A percentile compares a stretch with the other conserved stretches of the same genome.
phyloP scores from a whole-genome alignment of 139 green algal genomes.

The Limnomonas spitsbergensis region DNA sequence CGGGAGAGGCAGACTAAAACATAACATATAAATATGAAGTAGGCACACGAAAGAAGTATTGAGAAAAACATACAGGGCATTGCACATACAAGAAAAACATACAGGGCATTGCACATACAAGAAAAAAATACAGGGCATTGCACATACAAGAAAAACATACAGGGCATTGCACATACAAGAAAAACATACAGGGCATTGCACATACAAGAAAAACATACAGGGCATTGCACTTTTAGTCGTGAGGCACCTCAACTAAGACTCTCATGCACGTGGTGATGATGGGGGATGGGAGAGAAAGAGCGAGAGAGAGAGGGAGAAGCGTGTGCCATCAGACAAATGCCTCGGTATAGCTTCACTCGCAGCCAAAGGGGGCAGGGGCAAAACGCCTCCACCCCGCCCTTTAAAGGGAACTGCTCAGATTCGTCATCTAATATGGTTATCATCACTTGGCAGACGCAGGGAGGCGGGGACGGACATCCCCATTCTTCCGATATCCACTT shows the following conservation, averaged over 20 bases:
- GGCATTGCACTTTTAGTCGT: too few relatives aligned
- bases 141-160: too few relatives aligned
- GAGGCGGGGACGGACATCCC: too few relatives aligned
- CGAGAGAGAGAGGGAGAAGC: neutral
- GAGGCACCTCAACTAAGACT: too few relatives aligned
- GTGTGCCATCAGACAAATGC: slow-evolving; percentile 52
- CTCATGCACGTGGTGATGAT: neutral
- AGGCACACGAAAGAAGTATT: too few relatives aligned
- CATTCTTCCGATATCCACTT: neutral
- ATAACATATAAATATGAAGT: too few relatives aligned
- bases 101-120: too few relatives aligned
- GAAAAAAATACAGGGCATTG: too few relatives aligned
- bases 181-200: neutral
- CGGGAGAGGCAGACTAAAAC: too few relatives aligned
- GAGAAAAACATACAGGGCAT: too few relatives aligned
- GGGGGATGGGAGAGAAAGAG: neutral
- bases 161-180: neutral
- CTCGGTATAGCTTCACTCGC: slow-evolving; percentile 43
- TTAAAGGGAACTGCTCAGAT: slow-evolving; percentile 30
- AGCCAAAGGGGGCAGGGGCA: slow-evolving; percentile 19
- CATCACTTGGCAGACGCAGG: slow-evolving; percentile 24
- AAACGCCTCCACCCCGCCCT: slow-evolving; percentile 21
- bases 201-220: neutral
- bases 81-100: too few relatives aligned
- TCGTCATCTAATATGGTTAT: slow-evolving; percentile 53